phyloP scores from a whole-genome alignment of 306 rosid species.

The Vicia sativa region DNA sequence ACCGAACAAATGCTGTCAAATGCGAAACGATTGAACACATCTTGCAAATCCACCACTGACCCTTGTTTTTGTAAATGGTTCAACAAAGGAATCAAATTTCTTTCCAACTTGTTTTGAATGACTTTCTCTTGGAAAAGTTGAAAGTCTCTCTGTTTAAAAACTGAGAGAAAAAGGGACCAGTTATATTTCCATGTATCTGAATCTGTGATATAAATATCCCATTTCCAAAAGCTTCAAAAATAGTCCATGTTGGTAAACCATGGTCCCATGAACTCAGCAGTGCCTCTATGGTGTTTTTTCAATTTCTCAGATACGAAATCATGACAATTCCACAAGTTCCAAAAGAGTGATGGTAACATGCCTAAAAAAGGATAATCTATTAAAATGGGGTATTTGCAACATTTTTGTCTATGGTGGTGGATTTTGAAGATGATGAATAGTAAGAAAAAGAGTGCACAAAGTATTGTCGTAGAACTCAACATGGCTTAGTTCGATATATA shows the following conservation, averaged over 20 bases:
- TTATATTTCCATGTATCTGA: slow-evolving; percentile 36
- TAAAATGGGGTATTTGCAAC: neutral
- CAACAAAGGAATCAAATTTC: slow-evolving; percentile 35
- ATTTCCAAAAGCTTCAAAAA: slow-evolving; percentile 46
- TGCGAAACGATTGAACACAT: slow-evolving; percentile 42
- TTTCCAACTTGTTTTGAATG: slow-evolving; percentile 25
- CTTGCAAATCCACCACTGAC: slow-evolving; percentile 44
- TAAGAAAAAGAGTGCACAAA: neutral
- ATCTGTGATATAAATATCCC: slow-evolving; percentile 44
- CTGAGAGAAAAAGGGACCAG: slow-evolving; percentile 27
- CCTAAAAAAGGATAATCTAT: slow-evolving; percentile 47
- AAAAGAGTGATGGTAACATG: slow-evolving; percentile 33
- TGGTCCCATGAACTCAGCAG: slow-evolving; percentile 37
- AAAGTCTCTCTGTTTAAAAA: slow-evolving; percentile 17
- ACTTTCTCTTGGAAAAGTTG: slow-evolving; percentile 25
- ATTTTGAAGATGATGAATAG: neutral
- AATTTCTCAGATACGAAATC: neutral
- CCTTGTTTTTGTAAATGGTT: slow-evolving; percentile 9
- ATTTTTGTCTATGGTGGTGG: neutral
- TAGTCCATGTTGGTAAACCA: slow-evolving; percentile 43
- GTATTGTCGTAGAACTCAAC: no score
- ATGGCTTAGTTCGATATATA: no score
- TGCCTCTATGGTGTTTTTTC: slow-evolving; percentile 24
- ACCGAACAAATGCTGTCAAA: slow-evolving; percentile 48
- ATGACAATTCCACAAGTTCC: slow-evolving; percentile 11